Percentiles rank a stretch among this genome's conserved stretches.
These are phyloP conservation scores for Monosporozyma unispora DNA, from an alignment of 805 yeast species.

Conservation along the genomic window DNA sequence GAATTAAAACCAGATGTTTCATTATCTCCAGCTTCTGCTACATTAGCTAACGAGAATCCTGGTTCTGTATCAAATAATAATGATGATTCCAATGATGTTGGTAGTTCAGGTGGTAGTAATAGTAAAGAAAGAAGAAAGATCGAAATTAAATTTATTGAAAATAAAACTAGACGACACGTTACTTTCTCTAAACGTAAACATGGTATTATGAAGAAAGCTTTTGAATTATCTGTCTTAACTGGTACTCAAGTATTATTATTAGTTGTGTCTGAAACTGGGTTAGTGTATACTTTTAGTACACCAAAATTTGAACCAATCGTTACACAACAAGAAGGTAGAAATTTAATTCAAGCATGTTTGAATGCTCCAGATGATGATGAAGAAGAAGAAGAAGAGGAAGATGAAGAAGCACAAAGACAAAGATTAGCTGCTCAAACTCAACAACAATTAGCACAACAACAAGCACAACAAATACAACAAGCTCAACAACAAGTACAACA, in stretches of 20 bases:
- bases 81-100: not conserved
- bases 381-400: conserved; percentile 54
- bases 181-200: conserved; percentile 97
- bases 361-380: conserved; percentile 91
- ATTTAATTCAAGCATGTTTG: conserved; percentile 91
- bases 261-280: conserved; percentile 97
- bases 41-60: not conserved
- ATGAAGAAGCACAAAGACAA: conserved; percentile 29
- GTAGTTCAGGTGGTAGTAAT: not conserved
- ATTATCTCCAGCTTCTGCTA: conserved; percentile 2
- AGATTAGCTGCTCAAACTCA: conserved; percentile 2
- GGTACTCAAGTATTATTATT: conserved; percentile 93
- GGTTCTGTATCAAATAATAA: not conserved
- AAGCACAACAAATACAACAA: conserved; percentile 2
- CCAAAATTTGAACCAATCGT: conserved; percentile 97
- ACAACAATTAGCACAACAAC: not conserved
- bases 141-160: conserved; percentile 95
- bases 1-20: conserved; percentile 1
- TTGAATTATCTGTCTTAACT: conserved; percentile 89
- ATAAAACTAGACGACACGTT: conserved; percentile 94
- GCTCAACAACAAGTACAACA: conserved; percentile 4
- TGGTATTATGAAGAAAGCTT: conserved; percentile 99
- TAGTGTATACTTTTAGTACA: conserved; percentile 97
- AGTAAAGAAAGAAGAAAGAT: conserved; percentile 71
- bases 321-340: conserved; percentile 94